A percentile compares a stretch with the other conserved stretches of the same genome.
phyloP scores from a whole-genome alignment of 2,329 filamentous ascomycete genomes.

The Blumeria graminis region DNA sequence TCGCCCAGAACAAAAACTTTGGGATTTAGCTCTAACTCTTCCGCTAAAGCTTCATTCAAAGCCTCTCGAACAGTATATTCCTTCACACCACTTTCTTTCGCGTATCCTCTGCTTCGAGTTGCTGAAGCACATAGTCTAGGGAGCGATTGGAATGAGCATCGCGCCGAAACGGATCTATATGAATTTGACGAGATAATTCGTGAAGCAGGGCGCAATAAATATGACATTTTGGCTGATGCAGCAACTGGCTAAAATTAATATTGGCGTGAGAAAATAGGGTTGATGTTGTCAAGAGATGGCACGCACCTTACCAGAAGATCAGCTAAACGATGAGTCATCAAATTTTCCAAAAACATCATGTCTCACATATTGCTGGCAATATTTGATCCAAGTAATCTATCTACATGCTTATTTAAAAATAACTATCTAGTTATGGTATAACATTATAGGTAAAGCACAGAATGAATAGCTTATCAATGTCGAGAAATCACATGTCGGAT shows the following conservation, averaged over 20 bases:
- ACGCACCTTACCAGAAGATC: too few relatives aligned
- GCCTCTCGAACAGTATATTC: constrained; percentile 95
- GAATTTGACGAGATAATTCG: constrained; percentile 33
- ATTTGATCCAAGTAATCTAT: too few relatives aligned
- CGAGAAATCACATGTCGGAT: too few relatives aligned
- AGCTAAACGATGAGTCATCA: too few relatives aligned
- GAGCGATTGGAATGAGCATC: constrained; percentile 26
- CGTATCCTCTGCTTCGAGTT: constrained; percentile 15
- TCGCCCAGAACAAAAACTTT: constrained; percentile 95
- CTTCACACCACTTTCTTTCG: constrained; percentile 34
- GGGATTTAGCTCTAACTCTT: constrained; percentile 82
- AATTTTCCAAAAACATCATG: too few relatives aligned
- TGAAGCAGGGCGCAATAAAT: constrained; percentile 39
- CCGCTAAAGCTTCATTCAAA: constrained; percentile 88
- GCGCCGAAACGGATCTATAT: constrained; percentile 20
- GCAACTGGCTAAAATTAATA: constrained; percentile 2
- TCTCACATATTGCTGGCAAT: too few relatives aligned
- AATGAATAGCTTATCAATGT: too few relatives aligned
- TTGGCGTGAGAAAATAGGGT: too few relatives aligned
- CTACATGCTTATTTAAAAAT: too few relatives aligned
- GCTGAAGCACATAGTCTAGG: constrained; percentile 12
- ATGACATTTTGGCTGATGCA: constrained; percentile 17
- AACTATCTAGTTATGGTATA: too few relatives aligned
- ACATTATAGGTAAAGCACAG: too few relatives aligned
- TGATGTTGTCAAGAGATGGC: too few relatives aligned